phyloP scores from a whole-genome alignment of 768 basidiomycete species.

The Kockovaella imperatae region DNA sequence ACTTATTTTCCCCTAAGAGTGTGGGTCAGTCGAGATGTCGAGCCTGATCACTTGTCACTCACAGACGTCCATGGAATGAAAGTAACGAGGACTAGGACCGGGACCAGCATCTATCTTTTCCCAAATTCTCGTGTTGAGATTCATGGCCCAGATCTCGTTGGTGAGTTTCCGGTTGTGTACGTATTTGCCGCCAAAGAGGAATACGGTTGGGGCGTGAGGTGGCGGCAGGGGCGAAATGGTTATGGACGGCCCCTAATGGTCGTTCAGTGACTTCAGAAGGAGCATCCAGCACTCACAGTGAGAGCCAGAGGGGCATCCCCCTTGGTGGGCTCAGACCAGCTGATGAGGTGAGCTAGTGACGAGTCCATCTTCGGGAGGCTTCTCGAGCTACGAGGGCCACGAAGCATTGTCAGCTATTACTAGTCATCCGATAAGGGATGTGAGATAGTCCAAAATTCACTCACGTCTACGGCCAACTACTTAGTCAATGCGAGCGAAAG shows the following conservation, averaged over 20 bases:
- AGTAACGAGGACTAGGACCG: conserved; percentile 69
- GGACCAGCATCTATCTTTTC: conserved; percentile 57
- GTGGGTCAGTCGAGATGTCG: conserved; percentile 1
- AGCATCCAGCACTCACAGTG: conserved; percentile 24
- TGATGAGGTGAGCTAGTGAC: conserved; percentile 31
- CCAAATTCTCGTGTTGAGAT: conserved; percentile 76
- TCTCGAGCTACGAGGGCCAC: no score
- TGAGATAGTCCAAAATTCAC: no score
- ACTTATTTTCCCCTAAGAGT: conserved; percentile 61
- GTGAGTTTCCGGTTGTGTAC: conserved; percentile 83
- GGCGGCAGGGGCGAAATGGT: conserved; percentile 30
- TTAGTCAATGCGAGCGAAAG: no score
- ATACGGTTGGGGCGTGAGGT: conserved; percentile 30
- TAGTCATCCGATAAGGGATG: no score
- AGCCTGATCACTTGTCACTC: no score
- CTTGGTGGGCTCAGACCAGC: conserved; percentile 34
- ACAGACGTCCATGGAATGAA: conserved; percentile 81
- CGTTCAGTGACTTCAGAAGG: not conserved
- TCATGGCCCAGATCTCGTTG: conserved; percentile 80
- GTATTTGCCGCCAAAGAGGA: conserved; percentile 62
- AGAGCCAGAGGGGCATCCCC: conserved; percentile 40
- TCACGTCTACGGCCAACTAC: no score
- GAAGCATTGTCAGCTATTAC: no score
- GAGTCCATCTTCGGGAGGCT: conserved; percentile 35
- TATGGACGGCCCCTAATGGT: conserved; percentile 34